Conservation (phyloP, 2,329 filamentous ascomycete genomes). For the Pseudogymnoascus sp. region DNA sequence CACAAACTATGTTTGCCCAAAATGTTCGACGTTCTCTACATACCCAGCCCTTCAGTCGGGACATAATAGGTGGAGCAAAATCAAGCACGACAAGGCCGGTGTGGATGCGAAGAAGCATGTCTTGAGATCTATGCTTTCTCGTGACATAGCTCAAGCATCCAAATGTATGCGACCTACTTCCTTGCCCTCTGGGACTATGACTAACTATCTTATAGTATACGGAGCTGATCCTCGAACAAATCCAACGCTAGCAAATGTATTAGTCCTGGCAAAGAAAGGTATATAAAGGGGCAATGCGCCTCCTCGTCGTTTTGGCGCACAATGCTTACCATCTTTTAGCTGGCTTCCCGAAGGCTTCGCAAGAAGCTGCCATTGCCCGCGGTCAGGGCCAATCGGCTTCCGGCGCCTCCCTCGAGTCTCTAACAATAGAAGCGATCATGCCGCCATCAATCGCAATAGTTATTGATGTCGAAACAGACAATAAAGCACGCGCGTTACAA, state of each 20-base stretch:
- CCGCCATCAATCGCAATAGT: slow-evolving; percentile 69
- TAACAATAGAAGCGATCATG: slow-evolving; percentile 74
- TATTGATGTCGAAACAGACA: slow-evolving; percentile 79
- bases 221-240: slow-evolving; percentile 68
- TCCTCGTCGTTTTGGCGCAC: slow-evolving; percentile 11
- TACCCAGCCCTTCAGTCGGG: slow-evolving; percentile 46
- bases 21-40: slow-evolving; percentile 33
- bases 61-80: slow-evolving; percentile 93
- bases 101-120: slow-evolving; percentile 72
- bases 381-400: slow-evolving; percentile 74
- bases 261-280: slow-evolving; percentile 73
- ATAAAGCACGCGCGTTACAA: slow-evolving; percentile 61
- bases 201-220: slow-evolving; percentile 45
- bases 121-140: slow-evolving; percentile 57
- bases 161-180: slow-evolving; percentile 46
- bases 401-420: slow-evolving; percentile 65
- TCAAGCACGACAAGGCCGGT: slow-evolving; percentile 87
- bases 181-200: slow-evolving; percentile 13
- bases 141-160: slow-evolving; percentile 65
- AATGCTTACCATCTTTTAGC: slow-evolving; percentile 33
- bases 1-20: slow-evolving; percentile 17
- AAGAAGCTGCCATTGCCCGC: slow-evolving; percentile 77
- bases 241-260: slow-evolving; percentile 61
- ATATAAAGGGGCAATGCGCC: slow-evolving; percentile 24
- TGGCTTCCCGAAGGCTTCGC: slow-evolving; percentile 72